Conservation (phyloP, 2,329 filamentous ascomycete genomes). For the Fusarium goolgardi region DNA sequence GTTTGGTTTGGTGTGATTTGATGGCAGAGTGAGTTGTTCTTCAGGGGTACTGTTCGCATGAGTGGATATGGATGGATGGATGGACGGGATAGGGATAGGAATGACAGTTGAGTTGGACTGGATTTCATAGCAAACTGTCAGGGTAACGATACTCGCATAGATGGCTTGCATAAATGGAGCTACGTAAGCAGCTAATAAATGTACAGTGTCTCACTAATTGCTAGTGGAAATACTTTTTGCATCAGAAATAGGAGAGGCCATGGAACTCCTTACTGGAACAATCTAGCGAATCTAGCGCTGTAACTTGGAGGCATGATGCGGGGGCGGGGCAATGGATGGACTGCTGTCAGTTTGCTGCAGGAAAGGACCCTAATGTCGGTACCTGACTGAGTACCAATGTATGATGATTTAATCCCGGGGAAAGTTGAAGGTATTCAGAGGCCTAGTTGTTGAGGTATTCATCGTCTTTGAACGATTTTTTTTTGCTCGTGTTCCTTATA, state of each 20-base stretch:
- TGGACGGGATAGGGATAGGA: constrained; percentile 2
- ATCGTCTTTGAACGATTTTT: background rate
- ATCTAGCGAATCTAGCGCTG: constrained; percentile 32
- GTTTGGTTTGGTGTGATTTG: constrained; percentile 5
- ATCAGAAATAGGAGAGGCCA: constrained; percentile 34
- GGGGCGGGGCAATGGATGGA: constrained; percentile 41
- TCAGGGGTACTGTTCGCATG: constrained; percentile 32
- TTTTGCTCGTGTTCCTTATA: background rate
- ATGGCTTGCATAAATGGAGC: constrained; percentile 18
- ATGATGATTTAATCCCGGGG: constrained; percentile 16
- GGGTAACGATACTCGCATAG: constrained; percentile 5
- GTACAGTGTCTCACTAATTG: constrained; percentile 10
- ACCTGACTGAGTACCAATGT: background rate
- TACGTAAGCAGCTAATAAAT: constrained; percentile 31
- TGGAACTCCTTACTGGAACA: constrained; percentile 38
- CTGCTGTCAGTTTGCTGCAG: constrained; percentile 2
- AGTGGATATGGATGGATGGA: constrained; percentile 14
- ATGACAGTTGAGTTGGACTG: constrained; percentile 6
- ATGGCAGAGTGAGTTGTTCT: constrained; percentile 11
- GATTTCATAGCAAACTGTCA: constrained; percentile 19
- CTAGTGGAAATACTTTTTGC: constrained; percentile 5
- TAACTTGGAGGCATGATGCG: constrained; percentile 38
- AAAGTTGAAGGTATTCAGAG: background rate
- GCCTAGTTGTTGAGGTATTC: background rate
- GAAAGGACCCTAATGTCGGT: constrained; percentile 21